phyloP scores from a whole-genome alignment of 148 eudicot species.

The Camellia japonica region DNA sequence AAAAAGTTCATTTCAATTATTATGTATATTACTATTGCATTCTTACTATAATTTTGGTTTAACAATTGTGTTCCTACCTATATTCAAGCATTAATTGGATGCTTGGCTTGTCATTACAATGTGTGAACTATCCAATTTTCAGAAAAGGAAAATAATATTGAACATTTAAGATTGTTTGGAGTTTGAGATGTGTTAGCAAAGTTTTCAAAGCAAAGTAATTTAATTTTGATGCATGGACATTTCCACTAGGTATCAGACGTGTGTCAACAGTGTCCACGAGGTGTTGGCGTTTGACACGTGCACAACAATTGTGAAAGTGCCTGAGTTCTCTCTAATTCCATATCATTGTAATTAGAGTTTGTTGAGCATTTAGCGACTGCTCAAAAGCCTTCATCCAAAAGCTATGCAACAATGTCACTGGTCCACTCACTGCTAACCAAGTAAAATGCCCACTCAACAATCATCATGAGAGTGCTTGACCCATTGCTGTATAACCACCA shows the following conservation, averaged over 20 bases:
- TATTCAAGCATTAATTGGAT: not conserved
- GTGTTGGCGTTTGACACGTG: not conserved
- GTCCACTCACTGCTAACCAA: not conserved
- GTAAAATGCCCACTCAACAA: not conserved
- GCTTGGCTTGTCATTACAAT: not conserved
- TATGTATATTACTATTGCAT: not conserved
- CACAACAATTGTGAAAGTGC: not conserved
- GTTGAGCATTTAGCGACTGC: not conserved
- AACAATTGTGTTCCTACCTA: not conserved
- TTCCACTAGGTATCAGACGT: not conserved
- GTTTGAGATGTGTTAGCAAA: not conserved
- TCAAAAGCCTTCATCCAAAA: not conserved
- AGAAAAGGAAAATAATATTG: not conserved
- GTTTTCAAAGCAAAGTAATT: too few relatives aligned
- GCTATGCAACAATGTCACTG: not conserved
- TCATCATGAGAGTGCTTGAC: not conserved
- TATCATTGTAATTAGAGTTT: not conserved
- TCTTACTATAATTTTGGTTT: not conserved
- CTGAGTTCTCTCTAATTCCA: not conserved
- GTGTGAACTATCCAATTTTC: not conserved
- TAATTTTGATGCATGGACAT: not conserved
- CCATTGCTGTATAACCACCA: not conserved
- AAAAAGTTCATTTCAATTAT: not conserved
- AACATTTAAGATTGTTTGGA: too few relatives aligned
- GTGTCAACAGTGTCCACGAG: not conserved